Evolutionary conservation across 1,139 yeast species (phyloP).

Genomic region (Citeromyces siamensis): DNA sequence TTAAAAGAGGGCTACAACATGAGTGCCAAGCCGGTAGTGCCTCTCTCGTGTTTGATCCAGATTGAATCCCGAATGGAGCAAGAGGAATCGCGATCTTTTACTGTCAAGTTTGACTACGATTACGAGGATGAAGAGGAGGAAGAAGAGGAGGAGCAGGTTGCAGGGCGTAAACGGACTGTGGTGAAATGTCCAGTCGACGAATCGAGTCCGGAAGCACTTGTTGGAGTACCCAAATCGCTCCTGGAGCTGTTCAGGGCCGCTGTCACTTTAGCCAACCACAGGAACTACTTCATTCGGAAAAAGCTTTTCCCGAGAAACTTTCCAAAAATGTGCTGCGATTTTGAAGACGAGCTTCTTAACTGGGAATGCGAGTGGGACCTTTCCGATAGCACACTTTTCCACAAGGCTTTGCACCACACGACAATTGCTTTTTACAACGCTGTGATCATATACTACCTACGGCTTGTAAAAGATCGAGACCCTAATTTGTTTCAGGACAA

Average conservation of each 20-base stretch:
- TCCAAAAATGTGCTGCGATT: conserved; percentile 40
- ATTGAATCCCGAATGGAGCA: conserved; percentile 6
- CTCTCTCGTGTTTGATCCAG: conserved; percentile 11
- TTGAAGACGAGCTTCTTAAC: conserved; percentile 32
- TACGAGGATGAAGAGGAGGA: conserved; percentile 17
- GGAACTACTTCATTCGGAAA: conserved; percentile 31
- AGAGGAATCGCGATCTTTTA: conserved; percentile 13
- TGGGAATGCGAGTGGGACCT: conserved; percentile 37
- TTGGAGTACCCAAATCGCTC: conserved; percentile 35
- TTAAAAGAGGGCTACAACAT: conserved; percentile 14
- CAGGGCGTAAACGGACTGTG: not conserved
- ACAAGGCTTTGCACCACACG: conserved; percentile 26
- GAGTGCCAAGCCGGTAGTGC: conserved; percentile 12
- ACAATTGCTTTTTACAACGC: conserved; percentile 29
- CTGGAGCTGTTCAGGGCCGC: conserved; percentile 31
- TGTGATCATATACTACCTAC: conserved; percentile 28
- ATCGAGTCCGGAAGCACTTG: conserved; percentile 26
- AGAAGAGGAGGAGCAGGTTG: conserved; percentile 10
- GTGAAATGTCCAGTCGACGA: conserved; percentile 6
- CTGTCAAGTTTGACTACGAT: conserved; percentile 16
- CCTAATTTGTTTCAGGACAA: conserved; percentile 21
- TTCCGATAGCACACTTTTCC: conserved; percentile 18
- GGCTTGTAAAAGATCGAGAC: conserved; percentile 29
- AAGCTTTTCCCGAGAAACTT: conserved; percentile 39
- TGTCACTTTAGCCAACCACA: conserved; percentile 37